These are phyloP conservation scores for Nakataea oryzae DNA, from an alignment of 2,329 filamentous ascomycete species.

Conservation along the genomic window DNA sequence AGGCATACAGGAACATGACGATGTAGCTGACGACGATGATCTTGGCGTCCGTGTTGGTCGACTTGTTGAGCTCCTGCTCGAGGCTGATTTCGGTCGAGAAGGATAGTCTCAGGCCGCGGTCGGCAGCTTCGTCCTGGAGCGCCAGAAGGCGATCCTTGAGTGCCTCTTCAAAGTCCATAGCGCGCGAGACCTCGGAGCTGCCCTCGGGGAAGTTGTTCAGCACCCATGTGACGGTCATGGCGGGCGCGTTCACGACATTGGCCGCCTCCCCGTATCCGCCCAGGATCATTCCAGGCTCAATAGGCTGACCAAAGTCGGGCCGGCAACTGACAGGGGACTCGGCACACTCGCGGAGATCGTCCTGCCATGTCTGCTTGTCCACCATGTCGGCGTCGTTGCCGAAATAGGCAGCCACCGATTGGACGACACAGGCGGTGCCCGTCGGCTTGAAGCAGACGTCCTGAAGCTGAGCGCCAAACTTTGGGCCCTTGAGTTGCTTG, in stretches of 20 bases:
- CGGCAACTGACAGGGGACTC: conserved; percentile 75
- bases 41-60: conserved; percentile 94
- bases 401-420: conserved; percentile 88
- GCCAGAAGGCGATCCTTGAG: conserved; percentile 64
- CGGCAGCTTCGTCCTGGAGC: conserved; percentile 69
- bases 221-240: conserved; percentile 89
- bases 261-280: conserved; percentile 63
- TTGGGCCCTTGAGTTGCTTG: conserved; percentile 56
- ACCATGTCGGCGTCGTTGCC: conserved; percentile 54
- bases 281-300: conserved; percentile 76
- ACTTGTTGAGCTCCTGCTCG: conserved; percentile 94
- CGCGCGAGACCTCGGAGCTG: conserved; percentile 56
- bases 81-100: conserved; percentile 94
- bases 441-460: conserved; percentile 94
- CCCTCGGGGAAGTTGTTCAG: conserved; percentile 77
- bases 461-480: conserved; percentile 58
- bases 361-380: conserved; percentile 58
- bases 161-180: conserved; percentile 82
- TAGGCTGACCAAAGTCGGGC: conserved; percentile 78
- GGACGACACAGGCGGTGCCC: conserved; percentile 79
- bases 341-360: conserved; percentile 62
- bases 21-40: conserved; percentile 95
- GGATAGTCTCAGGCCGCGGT: conserved; percentile 74
- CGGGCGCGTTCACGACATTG: conserved; percentile 61
- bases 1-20: conserved; percentile 98